Evolutionary conservation across 2,329 filamentous ascomycete species (phyloP), one percentile per base, ranked within the genome.

Genomic region (Apiospora phragmitis): DNA sequence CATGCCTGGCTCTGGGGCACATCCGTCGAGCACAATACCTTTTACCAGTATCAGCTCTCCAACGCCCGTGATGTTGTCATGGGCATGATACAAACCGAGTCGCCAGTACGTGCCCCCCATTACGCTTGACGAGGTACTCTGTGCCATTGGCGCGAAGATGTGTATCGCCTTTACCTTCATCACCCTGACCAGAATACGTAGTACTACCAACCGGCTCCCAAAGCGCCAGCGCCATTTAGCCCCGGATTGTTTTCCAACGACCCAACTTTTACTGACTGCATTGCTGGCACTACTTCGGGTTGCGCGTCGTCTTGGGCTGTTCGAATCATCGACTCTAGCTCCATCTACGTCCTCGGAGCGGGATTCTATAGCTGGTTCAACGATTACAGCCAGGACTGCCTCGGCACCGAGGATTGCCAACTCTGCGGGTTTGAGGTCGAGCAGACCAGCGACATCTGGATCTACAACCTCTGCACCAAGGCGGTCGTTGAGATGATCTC

Each of bases 61-160:
- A 87, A 87, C 70, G 88, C 91, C 0, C 83, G 85, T 4, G 70
- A 71, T 11, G 59, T 76, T 12, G 92, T 89, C 79, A 88, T 91
- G 84, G 88, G 85, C 24, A 80, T 89, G 45, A 89, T 93, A 70
- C 91, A 93, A 76, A 89, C 88, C 0, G 91, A 93, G 77, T 92
- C 90, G 2, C 88, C 90, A 5, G 38, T 41, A 41, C 4, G 38
- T 41, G 8, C 4, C 38, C 38, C 38, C 38, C 38, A 41, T 41
- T 5, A 41, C 8, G 38, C 38, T 41, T 41, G 38, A 41, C 38
- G 38, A 7, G 38, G 38, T 9, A 5, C 38, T 41, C 12, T 41
- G 4, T 11, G 38, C 38, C 8, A 41, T n/a, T n/a, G n/a, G n/a
- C n/a, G n/a, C n/a, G n/a, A n/a, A n/a, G n/a, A n/a, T n/a, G n/a